Conservation (phyloP, 495 filamentous ascomycete genomes). For the Neurospora cerealis region DNA sequence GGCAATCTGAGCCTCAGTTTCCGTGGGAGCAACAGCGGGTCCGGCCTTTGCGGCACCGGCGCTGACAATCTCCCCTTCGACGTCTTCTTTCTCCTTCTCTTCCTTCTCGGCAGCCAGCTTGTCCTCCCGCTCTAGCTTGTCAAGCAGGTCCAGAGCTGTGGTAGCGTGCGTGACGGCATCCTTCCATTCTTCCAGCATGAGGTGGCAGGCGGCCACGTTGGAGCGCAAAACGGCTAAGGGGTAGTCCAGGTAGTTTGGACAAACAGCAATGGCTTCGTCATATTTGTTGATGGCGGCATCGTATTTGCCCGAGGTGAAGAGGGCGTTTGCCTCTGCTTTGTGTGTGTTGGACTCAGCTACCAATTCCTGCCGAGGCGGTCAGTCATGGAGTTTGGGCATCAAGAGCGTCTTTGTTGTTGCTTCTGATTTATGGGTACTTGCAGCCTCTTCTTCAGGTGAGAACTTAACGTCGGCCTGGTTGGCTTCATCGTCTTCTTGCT, state of each 20-base stretch:
- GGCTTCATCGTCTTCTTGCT: constrained; percentile 6
- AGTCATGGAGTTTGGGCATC: not conserved
- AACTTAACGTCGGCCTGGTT: constrained; percentile 20
- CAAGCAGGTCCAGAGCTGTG: constrained; percentile 60
- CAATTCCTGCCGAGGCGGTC: constrained; percentile 40
- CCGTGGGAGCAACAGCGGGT: constrained; percentile 26
- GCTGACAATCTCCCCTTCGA: constrained; percentile 48
- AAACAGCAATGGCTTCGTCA: constrained; percentile 69
- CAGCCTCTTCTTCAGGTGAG: constrained; percentile 39
- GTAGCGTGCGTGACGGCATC: constrained; percentile 66
- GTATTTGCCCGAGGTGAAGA: constrained; percentile 64
- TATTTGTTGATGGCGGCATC: constrained; percentile 84
- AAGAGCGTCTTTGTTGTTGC: constrained; percentile 1
- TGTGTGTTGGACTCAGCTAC: constrained; percentile 62
- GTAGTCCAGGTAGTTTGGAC: constrained; percentile 82
- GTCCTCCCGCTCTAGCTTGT: constrained; percentile 39
- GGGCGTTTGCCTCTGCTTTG: constrained; percentile 67
- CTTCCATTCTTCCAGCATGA: constrained; percentile 84
- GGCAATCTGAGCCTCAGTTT: constrained; percentile 22
- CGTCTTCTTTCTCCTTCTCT: constrained; percentile 47
- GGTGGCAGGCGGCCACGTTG: constrained; percentile 84
- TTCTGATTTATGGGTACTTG: constrained; percentile 10
- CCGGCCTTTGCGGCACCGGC: constrained; percentile 39
- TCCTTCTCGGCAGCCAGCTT: constrained; percentile 37
- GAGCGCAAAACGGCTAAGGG: constrained; percentile 78